phyloP scores from a whole-genome alignment of 371 early-diverging fungal species.

The Capillidium rhysosporum region DNA sequence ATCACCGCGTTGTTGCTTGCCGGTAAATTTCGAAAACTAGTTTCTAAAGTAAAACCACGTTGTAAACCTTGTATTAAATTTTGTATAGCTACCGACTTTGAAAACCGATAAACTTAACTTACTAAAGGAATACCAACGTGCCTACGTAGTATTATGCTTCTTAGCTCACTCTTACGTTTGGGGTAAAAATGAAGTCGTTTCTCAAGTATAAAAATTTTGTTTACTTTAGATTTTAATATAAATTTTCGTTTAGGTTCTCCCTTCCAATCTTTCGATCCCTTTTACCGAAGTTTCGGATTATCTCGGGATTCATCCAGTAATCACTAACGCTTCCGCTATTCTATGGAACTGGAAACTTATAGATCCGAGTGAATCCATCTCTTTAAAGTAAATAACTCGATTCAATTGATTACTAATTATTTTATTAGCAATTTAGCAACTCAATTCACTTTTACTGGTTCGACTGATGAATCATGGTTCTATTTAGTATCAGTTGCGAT shows the following conservation, averaged over 20 bases:
- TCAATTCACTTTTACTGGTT: constrained; percentile 67
- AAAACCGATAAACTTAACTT: constrained; percentile 31
- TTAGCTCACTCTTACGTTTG: constrained; percentile 86
- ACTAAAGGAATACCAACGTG: constrained; percentile 54
- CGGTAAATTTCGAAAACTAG: constrained; percentile 43
- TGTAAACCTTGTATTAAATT: background rate
- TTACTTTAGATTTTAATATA: background rate
- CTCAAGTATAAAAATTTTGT: constrained; percentile 26
- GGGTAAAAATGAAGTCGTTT: constrained; percentile 59
- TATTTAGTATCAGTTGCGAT: constrained; percentile 79
- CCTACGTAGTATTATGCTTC: constrained; percentile 66
- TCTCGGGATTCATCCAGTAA: constrained; percentile 69
- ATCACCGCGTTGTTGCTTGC: constrained; percentile 58
- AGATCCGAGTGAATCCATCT: constrained; percentile 41
- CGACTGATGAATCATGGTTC: constrained; percentile 91
- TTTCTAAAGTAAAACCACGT: constrained; percentile 41
- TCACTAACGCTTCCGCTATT: constrained; percentile 73
- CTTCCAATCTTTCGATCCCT: constrained; percentile 61
- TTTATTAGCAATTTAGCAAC: constrained; percentile 51
- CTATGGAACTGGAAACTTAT: constrained; percentile 77
- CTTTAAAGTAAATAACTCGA: constrained; percentile 30
- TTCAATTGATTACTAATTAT: background rate
- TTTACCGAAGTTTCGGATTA: constrained; percentile 52
- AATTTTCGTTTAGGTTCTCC: constrained; percentile 34
- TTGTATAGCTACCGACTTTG: constrained; percentile 50